A percentile compares a stretch with the other conserved stretches of the same genome.
These are phyloP conservation scores for Zygotorulaspora chibaensis DNA, from an alignment of 805 yeast species.

Conservation along the genomic window DNA sequence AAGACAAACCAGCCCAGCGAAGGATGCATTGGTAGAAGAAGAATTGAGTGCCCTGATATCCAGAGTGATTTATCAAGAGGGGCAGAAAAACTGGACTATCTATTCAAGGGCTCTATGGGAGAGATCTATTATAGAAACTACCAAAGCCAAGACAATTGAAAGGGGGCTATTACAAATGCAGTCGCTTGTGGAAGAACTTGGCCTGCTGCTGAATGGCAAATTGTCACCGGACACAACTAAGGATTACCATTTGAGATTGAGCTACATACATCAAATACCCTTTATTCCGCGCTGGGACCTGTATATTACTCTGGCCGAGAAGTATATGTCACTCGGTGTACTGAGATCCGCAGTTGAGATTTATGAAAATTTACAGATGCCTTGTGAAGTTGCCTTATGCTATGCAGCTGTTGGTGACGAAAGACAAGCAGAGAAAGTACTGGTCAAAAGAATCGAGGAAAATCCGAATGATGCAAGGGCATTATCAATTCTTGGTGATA, in stretches of 20 bases:
- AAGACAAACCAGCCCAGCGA: constrained; percentile 66
- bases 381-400: constrained; percentile 84
- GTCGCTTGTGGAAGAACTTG: constrained; percentile 83
- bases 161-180: constrained; percentile 93
- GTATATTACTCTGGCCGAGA: constrained; percentile 80
- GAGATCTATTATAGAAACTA: constrained; percentile 77
- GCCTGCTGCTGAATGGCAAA: constrained; percentile 56
- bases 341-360: constrained; percentile 84
- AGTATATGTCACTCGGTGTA: constrained; percentile 79
- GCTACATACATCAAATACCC: constrained; percentile 69
- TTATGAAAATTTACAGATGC: constrained; percentile 70
- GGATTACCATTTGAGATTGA: constrained; percentile 43
- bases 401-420: constrained; percentile 80
- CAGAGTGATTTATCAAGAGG: constrained; percentile 56
- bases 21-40: constrained; percentile 69
- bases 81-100: constrained; percentile 55
- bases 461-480: constrained; percentile 81
- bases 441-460: constrained; percentile 48
- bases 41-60: constrained; percentile 73
- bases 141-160: constrained; percentile 80
- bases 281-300: constrained; percentile 79
- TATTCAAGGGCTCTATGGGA: constrained; percentile 86
- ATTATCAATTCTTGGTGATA: constrained; percentile 78
- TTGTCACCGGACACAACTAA: constrained; percentile 43
- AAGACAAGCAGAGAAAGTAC: constrained; percentile 55